These are phyloP conservation scores for Cordyceps pruinosa DNA, from an alignment of 2,329 filamentous ascomycete genomes.

Conservation along the genomic window DNA sequence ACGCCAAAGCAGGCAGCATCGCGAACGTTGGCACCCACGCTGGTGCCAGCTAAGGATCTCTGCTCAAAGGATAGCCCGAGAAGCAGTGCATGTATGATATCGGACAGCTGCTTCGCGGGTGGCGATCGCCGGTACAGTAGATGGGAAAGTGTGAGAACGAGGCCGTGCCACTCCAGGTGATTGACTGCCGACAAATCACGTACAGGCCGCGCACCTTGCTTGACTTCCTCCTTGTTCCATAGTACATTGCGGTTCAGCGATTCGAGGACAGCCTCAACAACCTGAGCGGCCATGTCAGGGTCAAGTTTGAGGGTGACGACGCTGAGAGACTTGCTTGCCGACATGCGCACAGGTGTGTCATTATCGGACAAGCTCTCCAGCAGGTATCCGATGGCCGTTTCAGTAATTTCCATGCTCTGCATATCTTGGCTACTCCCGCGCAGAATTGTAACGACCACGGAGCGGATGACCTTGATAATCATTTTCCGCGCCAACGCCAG, in stretches of 20 bases:
- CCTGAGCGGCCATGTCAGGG: constrained; percentile 72
- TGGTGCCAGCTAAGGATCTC: constrained; percentile 74
- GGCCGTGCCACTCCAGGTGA: constrained; percentile 81
- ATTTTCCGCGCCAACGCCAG: constrained; percentile 78
- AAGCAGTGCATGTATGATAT: constrained; percentile 70
- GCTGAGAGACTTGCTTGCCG: constrained; percentile 88
- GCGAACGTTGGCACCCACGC: constrained; percentile 80
- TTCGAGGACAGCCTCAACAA: constrained; percentile 80
- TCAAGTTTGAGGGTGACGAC: constrained; percentile 77
- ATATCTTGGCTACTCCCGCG: constrained; percentile 39
- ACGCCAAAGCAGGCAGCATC: constrained; percentile 96
- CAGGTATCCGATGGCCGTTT: constrained; percentile 75
- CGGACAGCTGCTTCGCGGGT: constrained; percentile 59
- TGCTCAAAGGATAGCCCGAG: constrained; percentile 85
- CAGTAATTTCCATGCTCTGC: constrained; percentile 52
- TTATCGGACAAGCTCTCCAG: constrained; percentile 75
- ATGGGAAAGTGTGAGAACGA: constrained; percentile 82
- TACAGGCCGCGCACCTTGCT: constrained; percentile 26
- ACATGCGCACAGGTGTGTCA: constrained; percentile 83
- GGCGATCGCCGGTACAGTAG: constrained; percentile 79
- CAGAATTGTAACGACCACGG: constrained; percentile 61
- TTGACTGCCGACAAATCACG: constrained; percentile 70
- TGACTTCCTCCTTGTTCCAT: constrained; percentile 36
- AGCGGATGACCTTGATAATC: constrained; percentile 77
- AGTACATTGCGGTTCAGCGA: constrained; percentile 54